phyloP scores from a whole-genome alignment of 1,284 basidiomycete genomes.

The Marasmius tenuissimus region DNA sequence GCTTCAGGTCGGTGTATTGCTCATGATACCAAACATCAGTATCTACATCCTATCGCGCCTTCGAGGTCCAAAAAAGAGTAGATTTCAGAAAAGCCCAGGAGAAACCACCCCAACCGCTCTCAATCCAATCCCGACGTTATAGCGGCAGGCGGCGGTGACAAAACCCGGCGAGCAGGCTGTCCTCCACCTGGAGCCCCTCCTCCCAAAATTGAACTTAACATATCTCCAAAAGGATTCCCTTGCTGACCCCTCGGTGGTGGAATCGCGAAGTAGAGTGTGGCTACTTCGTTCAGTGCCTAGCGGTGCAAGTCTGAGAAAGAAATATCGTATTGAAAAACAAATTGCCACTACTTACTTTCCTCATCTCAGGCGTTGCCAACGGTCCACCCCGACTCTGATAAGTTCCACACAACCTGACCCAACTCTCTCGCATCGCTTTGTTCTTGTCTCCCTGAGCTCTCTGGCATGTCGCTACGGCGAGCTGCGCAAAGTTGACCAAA shows the following conservation, averaged over 20 bases:
- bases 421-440: constrained; percentile 73
- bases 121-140: constrained; percentile 34
- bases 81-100: too few species aligned
- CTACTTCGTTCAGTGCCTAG: constrained; percentile 56
- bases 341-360: constrained; percentile 53
- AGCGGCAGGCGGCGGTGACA: constrained; percentile 28
- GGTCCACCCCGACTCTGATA: constrained; percentile 70
- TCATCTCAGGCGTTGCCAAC: constrained; percentile 67
- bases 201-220: constrained; percentile 82
- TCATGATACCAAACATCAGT: too few species aligned
- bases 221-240: constrained; percentile 80
- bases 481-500: constrained; percentile 83
- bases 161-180: constrained; percentile 31
- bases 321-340: neutral
- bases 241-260: constrained; percentile 68
- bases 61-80: too few species aligned
- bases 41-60: too few species aligned
- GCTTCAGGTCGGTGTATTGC: too few species aligned
- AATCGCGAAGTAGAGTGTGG: constrained; percentile 79
- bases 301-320: neutral
- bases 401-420: constrained; percentile 80
- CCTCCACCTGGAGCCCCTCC: constrained; percentile 40
- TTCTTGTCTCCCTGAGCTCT: constrained; percentile 76
- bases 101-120: neutral
- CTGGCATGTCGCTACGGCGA: constrained; percentile 83